These are phyloP conservation scores for Eucalyptus pauciflora DNA, from an alignment of 345 rosid species.

Conservation along the genomic window DNA sequence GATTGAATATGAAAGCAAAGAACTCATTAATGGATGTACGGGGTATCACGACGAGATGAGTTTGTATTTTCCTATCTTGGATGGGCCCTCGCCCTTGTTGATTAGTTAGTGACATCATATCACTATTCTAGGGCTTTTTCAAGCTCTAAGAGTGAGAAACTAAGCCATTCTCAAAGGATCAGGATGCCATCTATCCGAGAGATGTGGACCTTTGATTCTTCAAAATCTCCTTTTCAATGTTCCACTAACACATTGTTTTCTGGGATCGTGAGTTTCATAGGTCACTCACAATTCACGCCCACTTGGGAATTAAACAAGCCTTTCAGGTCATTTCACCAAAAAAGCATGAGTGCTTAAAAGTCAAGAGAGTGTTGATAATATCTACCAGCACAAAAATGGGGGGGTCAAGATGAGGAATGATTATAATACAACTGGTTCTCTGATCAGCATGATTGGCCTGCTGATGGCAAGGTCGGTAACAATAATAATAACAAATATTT, in stretches of 20 bases:
- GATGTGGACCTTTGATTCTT: not conserved
- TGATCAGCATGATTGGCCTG: not conserved
- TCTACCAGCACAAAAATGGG: not conserved
- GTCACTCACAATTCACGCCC: not conserved
- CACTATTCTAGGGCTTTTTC: not conserved
- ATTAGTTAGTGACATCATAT: not conserved
- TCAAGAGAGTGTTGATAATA: not conserved
- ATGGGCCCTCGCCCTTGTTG: not conserved
- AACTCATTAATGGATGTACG: not conserved
- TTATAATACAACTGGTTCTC: not conserved
- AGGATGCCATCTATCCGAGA: not conserved
- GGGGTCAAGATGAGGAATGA: not conserved
- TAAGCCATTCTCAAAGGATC: not conserved
- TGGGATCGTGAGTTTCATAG: not conserved
- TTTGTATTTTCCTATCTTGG: not conserved
- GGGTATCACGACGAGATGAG: not conserved
- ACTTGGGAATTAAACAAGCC: not conserved
- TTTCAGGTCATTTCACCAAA: not conserved
- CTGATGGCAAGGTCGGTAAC: not conserved
- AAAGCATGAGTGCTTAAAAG: not conserved
- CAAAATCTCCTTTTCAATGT: not conserved
- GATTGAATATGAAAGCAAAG: not conserved
- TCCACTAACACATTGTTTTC: not conserved
- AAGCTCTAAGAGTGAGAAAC: not conserved
- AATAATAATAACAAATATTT: not conserved